Conservation (phyloP, 2,329 filamentous ascomycete genomes). For the Fusarium subtropicale region DNA sequence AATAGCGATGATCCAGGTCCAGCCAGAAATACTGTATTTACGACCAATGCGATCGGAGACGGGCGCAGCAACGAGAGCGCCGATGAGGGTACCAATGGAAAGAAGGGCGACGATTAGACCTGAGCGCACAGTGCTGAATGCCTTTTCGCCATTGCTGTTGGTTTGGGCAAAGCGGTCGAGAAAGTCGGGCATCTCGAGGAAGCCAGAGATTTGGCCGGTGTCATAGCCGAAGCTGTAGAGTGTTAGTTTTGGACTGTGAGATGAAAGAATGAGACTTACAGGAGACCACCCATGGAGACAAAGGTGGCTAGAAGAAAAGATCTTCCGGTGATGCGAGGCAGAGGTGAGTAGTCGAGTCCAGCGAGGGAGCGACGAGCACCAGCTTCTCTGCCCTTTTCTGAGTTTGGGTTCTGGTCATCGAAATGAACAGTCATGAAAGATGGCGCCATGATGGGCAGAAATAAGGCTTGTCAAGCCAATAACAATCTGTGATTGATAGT, state of each 20-base stretch:
- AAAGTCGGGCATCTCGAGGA: conserved; percentile 70
- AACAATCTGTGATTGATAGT: not conserved
- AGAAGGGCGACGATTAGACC: conserved; percentile 70
- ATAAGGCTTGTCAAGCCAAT: conserved; percentile 5
- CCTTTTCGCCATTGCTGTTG: conserved; percentile 52
- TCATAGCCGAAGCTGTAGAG: conserved; percentile 57
- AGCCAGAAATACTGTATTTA: conserved; percentile 70
- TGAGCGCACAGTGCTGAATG: conserved; percentile 65
- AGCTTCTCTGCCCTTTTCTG: conserved; percentile 50
- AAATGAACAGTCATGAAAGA: conserved; percentile 52
- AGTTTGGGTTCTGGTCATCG: conserved; percentile 57
- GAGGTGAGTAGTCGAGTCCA: conserved; percentile 59
- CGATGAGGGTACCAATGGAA: conserved; percentile 70
- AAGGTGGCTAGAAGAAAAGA: conserved; percentile 55
- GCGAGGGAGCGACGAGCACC: conserved; percentile 51
- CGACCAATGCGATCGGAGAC: conserved; percentile 75
- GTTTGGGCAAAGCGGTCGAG: conserved; percentile 61
- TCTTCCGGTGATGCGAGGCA: conserved; percentile 54
- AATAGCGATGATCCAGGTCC: conserved; percentile 69
- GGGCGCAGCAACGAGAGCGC: conserved; percentile 69
- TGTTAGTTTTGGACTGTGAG: not conserved
- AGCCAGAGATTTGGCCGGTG: conserved; percentile 67
- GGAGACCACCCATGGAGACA: conserved; percentile 60
- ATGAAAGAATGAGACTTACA: conserved; percentile 47
- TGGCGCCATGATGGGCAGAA: conserved; percentile 36